These are phyloP conservation scores for Monosporascus sp. DNA, from an alignment of 2,329 filamentous ascomycete genomes.

Conservation along the genomic window DNA sequence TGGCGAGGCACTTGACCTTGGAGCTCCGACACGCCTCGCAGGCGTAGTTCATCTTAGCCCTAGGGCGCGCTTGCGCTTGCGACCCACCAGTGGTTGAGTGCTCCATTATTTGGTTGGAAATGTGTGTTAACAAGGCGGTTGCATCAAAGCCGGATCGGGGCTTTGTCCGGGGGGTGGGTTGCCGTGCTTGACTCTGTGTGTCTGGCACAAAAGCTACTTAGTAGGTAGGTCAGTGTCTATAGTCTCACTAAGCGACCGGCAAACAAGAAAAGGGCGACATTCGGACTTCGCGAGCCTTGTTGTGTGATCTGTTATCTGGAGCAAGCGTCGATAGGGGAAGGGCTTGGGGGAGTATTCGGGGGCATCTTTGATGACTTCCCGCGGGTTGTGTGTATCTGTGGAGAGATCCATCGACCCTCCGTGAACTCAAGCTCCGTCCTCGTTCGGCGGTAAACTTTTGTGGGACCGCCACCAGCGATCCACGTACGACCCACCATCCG, in stretches of 20 bases:
- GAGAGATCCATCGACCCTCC: background rate
- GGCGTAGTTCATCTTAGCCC: slow-evolving; percentile 37
- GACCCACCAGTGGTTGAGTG: slow-evolving; percentile 4
- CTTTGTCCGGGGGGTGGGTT: too few species aligned
- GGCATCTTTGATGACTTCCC: too few species aligned
- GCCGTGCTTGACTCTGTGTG: too few species aligned
- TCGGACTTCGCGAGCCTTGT: too few species aligned
- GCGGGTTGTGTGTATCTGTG: background rate
- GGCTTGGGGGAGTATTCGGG: too few species aligned
- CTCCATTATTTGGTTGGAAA: slow-evolving; percentile 7
- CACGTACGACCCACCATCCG: background rate
- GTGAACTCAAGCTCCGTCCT: background rate
- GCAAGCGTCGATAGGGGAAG: too few species aligned
- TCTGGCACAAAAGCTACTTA: too few species aligned
- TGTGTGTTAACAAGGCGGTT: background rate
- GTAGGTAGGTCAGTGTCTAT: too few species aligned
- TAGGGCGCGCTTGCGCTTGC: slow-evolving; percentile 10
- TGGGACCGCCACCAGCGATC: background rate
- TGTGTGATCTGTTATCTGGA: too few species aligned
- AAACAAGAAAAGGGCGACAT: too few species aligned
- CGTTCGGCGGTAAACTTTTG: background rate
- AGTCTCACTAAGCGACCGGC: too few species aligned
- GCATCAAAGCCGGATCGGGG: too few species aligned
- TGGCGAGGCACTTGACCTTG: slow-evolving; percentile 49
- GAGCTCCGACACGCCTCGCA: slow-evolving; percentile 51